Percentiles rank a stretch among this genome's conserved stretches.
These are phyloP conservation scores for Aspergillus novofumigatus DNA, from an alignment of 2,329 filamentous ascomycete genomes.

Conservation along the genomic window DNA sequence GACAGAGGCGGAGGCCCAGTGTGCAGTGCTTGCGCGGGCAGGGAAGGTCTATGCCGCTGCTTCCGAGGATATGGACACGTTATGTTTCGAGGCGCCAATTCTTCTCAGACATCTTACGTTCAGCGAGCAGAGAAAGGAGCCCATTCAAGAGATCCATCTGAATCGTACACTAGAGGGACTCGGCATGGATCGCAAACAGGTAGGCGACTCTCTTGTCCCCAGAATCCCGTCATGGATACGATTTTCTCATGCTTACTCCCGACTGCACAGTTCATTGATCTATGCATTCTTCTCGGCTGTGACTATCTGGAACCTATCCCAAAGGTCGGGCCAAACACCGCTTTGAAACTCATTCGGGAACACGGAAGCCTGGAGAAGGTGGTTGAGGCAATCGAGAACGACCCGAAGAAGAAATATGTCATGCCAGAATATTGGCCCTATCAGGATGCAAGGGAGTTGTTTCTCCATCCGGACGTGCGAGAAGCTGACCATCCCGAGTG, in stretches of 20 bases:
- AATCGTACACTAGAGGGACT: constrained; percentile 82
- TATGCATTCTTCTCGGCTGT: constrained; percentile 95
- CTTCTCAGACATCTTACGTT: constrained; percentile 90
- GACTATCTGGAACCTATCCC: constrained; percentile 97
- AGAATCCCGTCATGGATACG: neutral
- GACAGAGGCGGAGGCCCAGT: constrained; percentile 96
- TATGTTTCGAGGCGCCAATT: constrained; percentile 92
- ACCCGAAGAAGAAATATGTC: constrained; percentile 72
- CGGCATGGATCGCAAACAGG: constrained; percentile 81
- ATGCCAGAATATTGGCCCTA: constrained; percentile 98
- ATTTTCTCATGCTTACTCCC: constrained; percentile 13
- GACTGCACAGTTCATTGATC: constrained; percentile 74
- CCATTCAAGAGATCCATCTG: constrained; percentile 90
- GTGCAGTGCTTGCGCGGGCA: constrained; percentile 79
- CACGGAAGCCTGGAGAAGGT: constrained; percentile 84
- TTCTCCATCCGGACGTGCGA: constrained; percentile 86
- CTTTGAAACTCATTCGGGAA: constrained; percentile 89
- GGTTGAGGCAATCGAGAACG: constrained; percentile 72
- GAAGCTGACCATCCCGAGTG: constrained; percentile 78
- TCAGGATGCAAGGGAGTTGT: constrained; percentile 83
- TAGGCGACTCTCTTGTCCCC: constrained; percentile 31
- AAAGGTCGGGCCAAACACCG: constrained; percentile 87
- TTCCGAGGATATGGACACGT: constrained; percentile 97
- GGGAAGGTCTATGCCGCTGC: constrained; percentile 97
- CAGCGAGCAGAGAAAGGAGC: constrained; percentile 94